Base-by-base conservation (phyloP, 352 stramenopile genomes). In the Phytopythium ostracodes region DNA sequence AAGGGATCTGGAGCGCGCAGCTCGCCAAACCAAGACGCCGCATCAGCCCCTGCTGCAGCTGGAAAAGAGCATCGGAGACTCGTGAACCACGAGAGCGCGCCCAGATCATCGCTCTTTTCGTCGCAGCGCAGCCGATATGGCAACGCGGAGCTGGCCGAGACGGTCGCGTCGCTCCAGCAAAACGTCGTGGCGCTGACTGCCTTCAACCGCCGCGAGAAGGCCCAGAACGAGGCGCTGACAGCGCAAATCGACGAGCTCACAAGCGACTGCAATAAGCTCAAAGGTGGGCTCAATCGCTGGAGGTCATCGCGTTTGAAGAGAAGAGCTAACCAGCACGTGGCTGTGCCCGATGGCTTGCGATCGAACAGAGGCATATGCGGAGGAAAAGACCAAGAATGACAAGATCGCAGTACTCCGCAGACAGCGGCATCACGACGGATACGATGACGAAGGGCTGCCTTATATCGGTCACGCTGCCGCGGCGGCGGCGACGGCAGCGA, bases 201-300 rank as follows among this genome's bases (percentile, higher is more conserved):
- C 4, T 53, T 75, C 2, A 88, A 84, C 36, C 67, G 80, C 44
- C 72, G 73, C 9, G 81, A 89, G 46, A 87, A 86, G 35, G 63
- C 63, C 0, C 58, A 76, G 11, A 76, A 71, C n/a, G 64, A 72
- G 12, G 66, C 73, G 22, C 44, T 91, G 12, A 74, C 61, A 25
- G 65, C 63, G 20, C 68, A 88, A 24, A 59, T 88, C 17, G 57
- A 62, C 22, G 62, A 68, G 60, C 59, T 91, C 4, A 68, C 57
- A 0, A 40, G 46, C 0, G 68, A 76, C 29, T 50, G 87, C n/a
- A 56, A 27, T 3, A 75, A 77, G 52, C 42, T 73, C 2, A 76
- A 75, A 66, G 76, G 77, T 87, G 66, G 10, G 56, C 7, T 10
- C 22, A 5, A 7, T 10, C 17, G 7, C 20, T 27, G n/a, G 17